Evolutionary conservation across 2,329 filamentous ascomycete species (phyloP).

Genomic region (Phoma sp.): DNA sequence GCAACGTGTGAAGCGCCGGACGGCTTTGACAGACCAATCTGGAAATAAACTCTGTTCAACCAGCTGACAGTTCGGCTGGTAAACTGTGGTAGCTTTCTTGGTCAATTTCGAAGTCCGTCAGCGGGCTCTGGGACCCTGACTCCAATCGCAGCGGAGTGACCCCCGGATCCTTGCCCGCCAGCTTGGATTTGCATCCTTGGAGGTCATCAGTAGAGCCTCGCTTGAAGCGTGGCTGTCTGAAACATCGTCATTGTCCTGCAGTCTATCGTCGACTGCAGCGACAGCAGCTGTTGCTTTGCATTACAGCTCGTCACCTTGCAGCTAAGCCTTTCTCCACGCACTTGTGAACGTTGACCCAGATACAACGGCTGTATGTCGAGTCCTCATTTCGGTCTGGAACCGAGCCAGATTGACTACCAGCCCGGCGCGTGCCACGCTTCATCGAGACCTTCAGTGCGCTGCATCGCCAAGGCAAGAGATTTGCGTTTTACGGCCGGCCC

Average conservation of each 20-base stretch:
- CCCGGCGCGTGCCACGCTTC: slow-evolving; percentile 5
- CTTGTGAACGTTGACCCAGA: slow-evolving; percentile 7
- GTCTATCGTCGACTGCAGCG: slow-evolving; percentile 3
- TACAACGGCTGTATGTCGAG: slow-evolving; percentile 10
- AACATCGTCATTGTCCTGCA: slow-evolving; percentile 28
- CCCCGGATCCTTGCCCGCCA: background rate
- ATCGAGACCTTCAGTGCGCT: background rate
- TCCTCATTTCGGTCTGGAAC: slow-evolving; percentile 6
- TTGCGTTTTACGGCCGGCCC: slow-evolving; percentile 13
- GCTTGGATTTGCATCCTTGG: slow-evolving; percentile 13
- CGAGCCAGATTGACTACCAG: slow-evolving; percentile 1
- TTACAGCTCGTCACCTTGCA: slow-evolving; percentile 1
- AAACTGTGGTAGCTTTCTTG: slow-evolving; percentile 11
- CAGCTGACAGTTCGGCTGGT: background rate
- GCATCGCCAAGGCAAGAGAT: slow-evolving; percentile 12
- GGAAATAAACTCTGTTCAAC: background rate
- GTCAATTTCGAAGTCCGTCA: background rate
- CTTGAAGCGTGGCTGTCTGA: slow-evolving; percentile 34
- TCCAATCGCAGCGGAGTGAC: slow-evolving; percentile 1
- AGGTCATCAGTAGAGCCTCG: background rate
- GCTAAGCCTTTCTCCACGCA: background rate
- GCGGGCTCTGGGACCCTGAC: slow-evolving; percentile 7
- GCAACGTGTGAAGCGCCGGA: slow-evolving; percentile 8
- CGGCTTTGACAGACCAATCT: background rate
- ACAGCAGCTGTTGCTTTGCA: background rate